These are phyloP conservation scores for Pleurotus ostreatus DNA, from an alignment of 768 basidiomycete genomes.

Conservation along the genomic window DNA sequence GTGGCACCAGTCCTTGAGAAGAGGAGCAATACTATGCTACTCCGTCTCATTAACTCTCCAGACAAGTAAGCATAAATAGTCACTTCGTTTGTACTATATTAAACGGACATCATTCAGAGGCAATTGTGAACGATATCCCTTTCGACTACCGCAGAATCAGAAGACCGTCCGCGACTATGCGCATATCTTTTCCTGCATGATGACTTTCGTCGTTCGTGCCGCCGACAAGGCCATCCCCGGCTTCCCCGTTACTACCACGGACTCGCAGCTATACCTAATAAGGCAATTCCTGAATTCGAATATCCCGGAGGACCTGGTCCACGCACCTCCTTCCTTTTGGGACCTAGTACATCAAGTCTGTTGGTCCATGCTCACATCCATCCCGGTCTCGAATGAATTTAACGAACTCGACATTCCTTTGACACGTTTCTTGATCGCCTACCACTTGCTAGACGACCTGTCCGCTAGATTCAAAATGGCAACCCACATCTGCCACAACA, in stretches of 20 bases:
- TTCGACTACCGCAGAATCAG: neutral
- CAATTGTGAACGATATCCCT: neutral
- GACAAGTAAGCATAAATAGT: neutral
- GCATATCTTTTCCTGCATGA: neutral
- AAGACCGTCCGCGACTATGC: neutral
- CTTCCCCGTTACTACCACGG: neutral
- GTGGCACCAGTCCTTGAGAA: neutral
- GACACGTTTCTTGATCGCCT: neutral
- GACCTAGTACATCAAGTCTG: neutral
- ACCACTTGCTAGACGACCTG: neutral
- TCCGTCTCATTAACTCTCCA: neutral
- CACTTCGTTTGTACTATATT: neutral
- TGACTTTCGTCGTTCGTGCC: neutral
- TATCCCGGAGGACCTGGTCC: neutral
- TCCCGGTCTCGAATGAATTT: neutral
- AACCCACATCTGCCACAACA: too few species aligned
- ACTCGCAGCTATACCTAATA: neutral
- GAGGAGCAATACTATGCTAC: neutral
- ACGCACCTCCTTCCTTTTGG: neutral
- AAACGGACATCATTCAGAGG: neutral
- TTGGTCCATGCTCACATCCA: neutral
- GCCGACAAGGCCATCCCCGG: neutral
- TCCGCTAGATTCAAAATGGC: neutral
- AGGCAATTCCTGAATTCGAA: too few species aligned
- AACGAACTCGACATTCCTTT: neutral